A percentile compares a stretch with the other conserved stretches of the same genome.
phyloP scores from a whole-genome alignment of 2,329 filamentous ascomycete genomes.

The Cercospora sp. region DNA sequence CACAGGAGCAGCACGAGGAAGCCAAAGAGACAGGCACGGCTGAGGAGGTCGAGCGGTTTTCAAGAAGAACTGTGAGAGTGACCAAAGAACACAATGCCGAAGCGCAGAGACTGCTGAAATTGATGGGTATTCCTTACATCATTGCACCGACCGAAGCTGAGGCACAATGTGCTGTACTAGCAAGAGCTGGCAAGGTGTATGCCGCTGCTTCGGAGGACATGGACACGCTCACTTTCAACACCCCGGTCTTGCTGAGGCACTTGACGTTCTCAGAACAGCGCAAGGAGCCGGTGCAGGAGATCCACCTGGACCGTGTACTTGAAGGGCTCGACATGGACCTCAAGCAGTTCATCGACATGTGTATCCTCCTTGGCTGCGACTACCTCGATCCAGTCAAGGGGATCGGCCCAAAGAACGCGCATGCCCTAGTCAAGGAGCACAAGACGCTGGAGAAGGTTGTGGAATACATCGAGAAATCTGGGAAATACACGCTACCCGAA shows the following conservation, averaged over 20 bases:
- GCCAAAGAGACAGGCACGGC: slow-evolving; percentile 96
- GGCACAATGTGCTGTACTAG: slow-evolving; percentile 90
- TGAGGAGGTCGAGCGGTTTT: slow-evolving; percentile 98
- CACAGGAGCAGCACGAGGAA: slow-evolving; percentile 85
- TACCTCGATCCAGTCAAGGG: slow-evolving; percentile 97
- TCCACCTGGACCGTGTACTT: slow-evolving; percentile 81
- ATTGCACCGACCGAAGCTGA: slow-evolving; percentile 96
- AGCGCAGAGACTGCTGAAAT: slow-evolving; percentile 82
- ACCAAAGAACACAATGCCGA: slow-evolving; percentile 97
- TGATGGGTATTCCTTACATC: slow-evolving; percentile 96
- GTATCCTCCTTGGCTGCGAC: slow-evolving; percentile 95
- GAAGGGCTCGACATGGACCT: slow-evolving; percentile 86
- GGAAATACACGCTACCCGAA: slow-evolving; percentile 86
- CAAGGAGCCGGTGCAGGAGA: slow-evolving; percentile 97
- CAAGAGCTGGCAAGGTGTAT: slow-evolving; percentile 90
- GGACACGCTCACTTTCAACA: slow-evolving; percentile 95
- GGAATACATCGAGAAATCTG: slow-evolving; percentile 71
- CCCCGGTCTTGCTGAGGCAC: slow-evolving; percentile 86
- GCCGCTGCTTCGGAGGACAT: slow-evolving; percentile 97
- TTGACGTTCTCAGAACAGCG: slow-evolving; percentile 96
- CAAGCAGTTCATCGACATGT: slow-evolving; percentile 92
- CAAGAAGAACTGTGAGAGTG: slow-evolving; percentile 84
- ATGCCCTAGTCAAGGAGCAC: slow-evolving; percentile 93
- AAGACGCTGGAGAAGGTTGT: slow-evolving; percentile 85
- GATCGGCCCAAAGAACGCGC: slow-evolving; percentile 84